Conservation (phyloP, 352 stramenopile species). For the Phytophthora nicotianae region DNA sequence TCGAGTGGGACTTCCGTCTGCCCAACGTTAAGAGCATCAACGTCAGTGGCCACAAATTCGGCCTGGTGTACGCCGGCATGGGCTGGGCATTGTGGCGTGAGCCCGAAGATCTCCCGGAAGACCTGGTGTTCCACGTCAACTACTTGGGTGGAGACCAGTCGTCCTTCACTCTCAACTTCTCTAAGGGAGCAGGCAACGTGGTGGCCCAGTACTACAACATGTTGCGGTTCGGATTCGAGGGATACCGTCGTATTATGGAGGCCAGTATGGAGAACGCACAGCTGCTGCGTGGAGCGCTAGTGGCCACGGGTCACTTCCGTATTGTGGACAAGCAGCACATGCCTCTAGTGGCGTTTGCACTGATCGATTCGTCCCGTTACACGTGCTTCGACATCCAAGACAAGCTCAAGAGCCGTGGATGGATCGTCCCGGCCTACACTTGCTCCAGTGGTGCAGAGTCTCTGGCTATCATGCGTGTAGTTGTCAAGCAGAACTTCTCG, state of each 20-base stretch:
- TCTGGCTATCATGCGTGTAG: slow-evolving; percentile 90
- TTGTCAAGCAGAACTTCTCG: slow-evolving; percentile 92
- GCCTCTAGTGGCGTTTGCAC: slow-evolving; percentile 87
- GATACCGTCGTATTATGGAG: slow-evolving; percentile 90
- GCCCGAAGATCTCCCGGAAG: slow-evolving; percentile 74
- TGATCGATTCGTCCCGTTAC: slow-evolving; percentile 84
- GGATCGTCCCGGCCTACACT: slow-evolving; percentile 92
- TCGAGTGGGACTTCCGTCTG: slow-evolving; percentile 91
- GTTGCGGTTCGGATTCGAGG: slow-evolving; percentile 89
- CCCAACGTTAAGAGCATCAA: slow-evolving; percentile 94
- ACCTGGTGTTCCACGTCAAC: slow-evolving; percentile 92
- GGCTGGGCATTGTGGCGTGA: slow-evolving; percentile 93
- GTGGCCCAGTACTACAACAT: slow-evolving; percentile 95
- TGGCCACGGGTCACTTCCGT: slow-evolving; percentile 84
- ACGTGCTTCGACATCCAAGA: slow-evolving; percentile 92
- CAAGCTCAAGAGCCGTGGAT: slow-evolving; percentile 84
- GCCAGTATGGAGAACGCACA: slow-evolving; percentile 89
- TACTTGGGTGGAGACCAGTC: slow-evolving; percentile 92
- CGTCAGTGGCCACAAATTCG: slow-evolving; percentile 95
- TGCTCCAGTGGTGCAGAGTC: slow-evolving; percentile 83
- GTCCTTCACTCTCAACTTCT: slow-evolving; percentile 95
- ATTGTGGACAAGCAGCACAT: slow-evolving; percentile 93
- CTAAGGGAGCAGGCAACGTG: slow-evolving; percentile 89
- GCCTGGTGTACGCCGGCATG: slow-evolving; percentile 93
- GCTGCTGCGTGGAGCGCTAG: slow-evolving; percentile 75